These are phyloP conservation scores for Spathaspora girioi DNA, from an alignment of 805 yeast genomes.

Conservation along the genomic window DNA sequence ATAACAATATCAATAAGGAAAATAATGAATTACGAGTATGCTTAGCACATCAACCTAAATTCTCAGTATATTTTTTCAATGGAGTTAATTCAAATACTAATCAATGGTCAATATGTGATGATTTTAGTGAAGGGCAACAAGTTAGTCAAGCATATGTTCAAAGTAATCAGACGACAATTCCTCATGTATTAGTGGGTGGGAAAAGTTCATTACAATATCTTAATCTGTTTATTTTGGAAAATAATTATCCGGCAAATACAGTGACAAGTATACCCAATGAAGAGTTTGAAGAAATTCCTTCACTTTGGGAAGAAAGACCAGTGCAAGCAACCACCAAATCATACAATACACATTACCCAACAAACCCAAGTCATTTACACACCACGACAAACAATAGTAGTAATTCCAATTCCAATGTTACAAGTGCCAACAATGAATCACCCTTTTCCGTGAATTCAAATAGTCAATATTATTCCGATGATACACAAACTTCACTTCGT, in stretches of 20 bases:
- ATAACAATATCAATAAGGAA: constrained; percentile 39
- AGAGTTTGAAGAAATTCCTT: neutral
- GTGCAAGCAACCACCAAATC: neutral
- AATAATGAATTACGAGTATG: constrained; percentile 46
- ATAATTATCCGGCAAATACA: constrained; percentile 13
- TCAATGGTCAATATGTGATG: constrained; percentile 81
- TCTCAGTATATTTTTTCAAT: constrained; percentile 70
- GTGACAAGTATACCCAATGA: too few relatives aligned
- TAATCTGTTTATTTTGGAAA: constrained; percentile 50
- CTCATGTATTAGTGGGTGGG: constrained; percentile 66
- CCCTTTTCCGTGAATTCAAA: constrained; percentile 4
- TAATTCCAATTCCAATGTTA: neutral
- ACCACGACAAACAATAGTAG: neutral
- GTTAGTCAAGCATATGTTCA: constrained; percentile 62
- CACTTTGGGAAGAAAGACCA: neutral
- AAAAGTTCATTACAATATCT: constrained; percentile 48
- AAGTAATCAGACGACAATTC: constrained; percentile 52
- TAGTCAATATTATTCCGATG: constrained; percentile 5
- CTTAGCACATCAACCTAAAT: constrained; percentile 63
- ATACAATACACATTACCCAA: neutral
- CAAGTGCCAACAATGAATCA: constrained; percentile 1
- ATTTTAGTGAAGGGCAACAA: constrained; percentile 80
- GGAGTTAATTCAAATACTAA: constrained; percentile 50
- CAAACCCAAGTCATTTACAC: neutral
- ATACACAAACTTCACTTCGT: constrained; percentile 4